These are phyloP conservation scores for Tolypocladium amazonense DNA, from an alignment of 2,329 filamentous ascomycete species.

Conservation along the genomic window DNA sequence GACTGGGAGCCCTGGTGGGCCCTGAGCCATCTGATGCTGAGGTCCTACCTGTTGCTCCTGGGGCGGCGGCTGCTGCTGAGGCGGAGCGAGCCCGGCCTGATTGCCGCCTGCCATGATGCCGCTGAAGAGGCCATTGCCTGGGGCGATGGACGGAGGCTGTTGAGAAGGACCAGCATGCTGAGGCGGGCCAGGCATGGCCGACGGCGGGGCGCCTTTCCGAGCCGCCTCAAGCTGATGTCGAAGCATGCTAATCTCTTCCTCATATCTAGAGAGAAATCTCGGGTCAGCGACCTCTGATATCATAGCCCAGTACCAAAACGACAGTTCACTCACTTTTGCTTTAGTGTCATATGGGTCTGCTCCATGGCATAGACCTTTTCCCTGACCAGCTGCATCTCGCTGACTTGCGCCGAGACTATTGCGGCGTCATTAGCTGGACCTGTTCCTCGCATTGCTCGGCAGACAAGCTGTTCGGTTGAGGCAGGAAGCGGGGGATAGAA, in stretches of 20 bases:
- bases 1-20: slow-evolving; percentile 55
- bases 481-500: neutral
- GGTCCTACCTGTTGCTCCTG: slow-evolving; percentile 50
- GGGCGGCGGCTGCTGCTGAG: slow-evolving; percentile 59
- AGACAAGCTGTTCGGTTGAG: neutral
- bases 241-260: slow-evolving; percentile 78
- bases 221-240: slow-evolving; percentile 77
- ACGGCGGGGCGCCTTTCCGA: slow-evolving; percentile 49
- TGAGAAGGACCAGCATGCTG: slow-evolving; percentile 72
- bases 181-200: slow-evolving; percentile 54
- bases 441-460: neutral
- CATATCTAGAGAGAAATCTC: slow-evolving; percentile 54
- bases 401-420: slow-evolving; percentile 76
- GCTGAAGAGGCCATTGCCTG: slow-evolving; percentile 87
- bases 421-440: slow-evolving; percentile 2
- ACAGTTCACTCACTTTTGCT: slow-evolving; percentile 64
- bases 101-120: slow-evolving; percentile 89
- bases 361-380: slow-evolving; percentile 92
- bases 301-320: neutral
- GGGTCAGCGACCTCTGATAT: slow-evolving; percentile 3
- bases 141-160: slow-evolving; percentile 78
- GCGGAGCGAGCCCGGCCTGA: slow-evolving; percentile 76
- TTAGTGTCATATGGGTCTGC: slow-evolving; percentile 77
- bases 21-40: slow-evolving; percentile 55
- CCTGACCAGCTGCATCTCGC: slow-evolving; percentile 89